Evolutionary conservation across 495 filamentous ascomycete genomes (phyloP), one percentile per base, ranked within the genome.

Genomic region (Sporormia fimetaria): DNA sequence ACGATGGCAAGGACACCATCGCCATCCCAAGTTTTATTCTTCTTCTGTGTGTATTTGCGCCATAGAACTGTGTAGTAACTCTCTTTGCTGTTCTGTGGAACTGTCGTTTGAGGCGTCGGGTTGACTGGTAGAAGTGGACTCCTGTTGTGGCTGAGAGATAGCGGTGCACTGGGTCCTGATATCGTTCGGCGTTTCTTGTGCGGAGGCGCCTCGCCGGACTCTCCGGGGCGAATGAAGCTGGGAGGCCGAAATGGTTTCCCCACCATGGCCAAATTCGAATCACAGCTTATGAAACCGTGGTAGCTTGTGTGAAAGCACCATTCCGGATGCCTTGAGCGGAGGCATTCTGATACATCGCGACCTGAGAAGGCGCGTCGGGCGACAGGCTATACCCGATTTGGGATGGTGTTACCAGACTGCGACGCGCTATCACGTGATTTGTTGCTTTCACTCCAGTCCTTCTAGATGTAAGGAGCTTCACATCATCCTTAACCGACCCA

Each of bases 11-110:
- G 64, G 5, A 85, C 66, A 2, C 81, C 82, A 57, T 88, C 82
- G n/a, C 83, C 81, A 58, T 87, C 82, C 78, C 83, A 88, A 11
- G 79, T 86, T 56, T 87, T 88, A 62, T 87, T 74, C 61, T 87
- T 88, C 57, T 85, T 88, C 10, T 63, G 67, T 0, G 78, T 84
- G 34, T 73, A 76, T 56, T 82, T 86, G 14, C 82, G 75, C 76
- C 78, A 84, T 21, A 84, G 62, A 11, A 76, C 80, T 51, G 72
- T 78, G 54, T 76, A 86, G 56, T 80, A 82, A 5, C 57, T 57
- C 27, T 68, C 64, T n/a, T 52, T 44, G 14, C 47, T 54, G 16
- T 12, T 14, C 18, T 33, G 38, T 25, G 21, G 36, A 22, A 20
- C 4, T 7, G 44, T 26, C 12, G 37, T 22, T n/a, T 34, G 26